Conservation (phyloP, 257 asterid species). For the Scutellaria galericulata region DNA sequence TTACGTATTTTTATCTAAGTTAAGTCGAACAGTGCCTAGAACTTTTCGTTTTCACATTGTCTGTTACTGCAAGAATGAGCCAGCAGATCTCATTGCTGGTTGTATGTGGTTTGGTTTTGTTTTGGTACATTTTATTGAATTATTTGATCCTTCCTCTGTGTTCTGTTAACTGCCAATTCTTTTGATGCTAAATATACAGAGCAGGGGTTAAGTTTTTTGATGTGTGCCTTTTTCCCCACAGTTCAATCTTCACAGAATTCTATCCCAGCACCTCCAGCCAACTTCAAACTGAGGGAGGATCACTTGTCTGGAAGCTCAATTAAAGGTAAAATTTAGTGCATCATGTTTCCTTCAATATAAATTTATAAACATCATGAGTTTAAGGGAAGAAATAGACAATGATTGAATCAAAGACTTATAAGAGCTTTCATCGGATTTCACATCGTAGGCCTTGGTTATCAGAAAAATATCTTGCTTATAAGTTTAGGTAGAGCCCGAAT, state of each 20-base stretch:
- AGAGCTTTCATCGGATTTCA: neutral
- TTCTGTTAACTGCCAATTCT: slow-evolving; percentile 12
- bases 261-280: slow-evolving; percentile 71
- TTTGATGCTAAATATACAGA: slow-evolving; percentile 7
- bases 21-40: neutral
- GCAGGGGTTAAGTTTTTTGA: slow-evolving; percentile 22
- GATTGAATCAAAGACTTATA: neutral
- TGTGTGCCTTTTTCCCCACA: slow-evolving; percentile 36
- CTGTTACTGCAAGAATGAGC: slow-evolving; percentile 23
- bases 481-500: neutral
- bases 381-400: slow-evolving; percentile 5
- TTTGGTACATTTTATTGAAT: slow-evolving; percentile 8
- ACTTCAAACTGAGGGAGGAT: slow-evolving; percentile 77
- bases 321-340: slow-evolving; percentile 58
- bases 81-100: neutral
- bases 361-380: slow-evolving; percentile 11
- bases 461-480: neutral
- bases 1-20: neutral
- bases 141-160: slow-evolving; percentile 10
- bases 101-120: slow-evolving; percentile 13
- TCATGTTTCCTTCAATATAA: neutral
- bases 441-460: neutral
- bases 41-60: neutral
- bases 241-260: slow-evolving; percentile 68
- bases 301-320: slow-evolving; percentile 80